Base-by-base conservation (phyloP, 352 stramenopile species). In the Phytophthora melonis region DNA sequence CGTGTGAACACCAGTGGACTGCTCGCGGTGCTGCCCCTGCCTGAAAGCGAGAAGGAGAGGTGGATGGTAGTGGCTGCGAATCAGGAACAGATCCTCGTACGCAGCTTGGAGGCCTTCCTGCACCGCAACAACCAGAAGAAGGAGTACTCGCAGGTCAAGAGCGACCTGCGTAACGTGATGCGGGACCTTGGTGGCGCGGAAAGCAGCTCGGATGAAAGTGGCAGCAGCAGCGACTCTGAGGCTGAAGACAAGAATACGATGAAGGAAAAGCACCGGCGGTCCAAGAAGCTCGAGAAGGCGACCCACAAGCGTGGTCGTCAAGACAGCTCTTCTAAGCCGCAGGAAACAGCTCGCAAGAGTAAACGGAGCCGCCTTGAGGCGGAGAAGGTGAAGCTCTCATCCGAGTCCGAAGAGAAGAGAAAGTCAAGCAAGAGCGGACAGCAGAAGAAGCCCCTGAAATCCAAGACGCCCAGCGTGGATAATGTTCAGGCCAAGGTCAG, bases 11-110 rank as follows among this genome's bases (percentile, higher is more conserved):
- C 83, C 32, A 92, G 79, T 25, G 88, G 88, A 1, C 58, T 93
- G 8, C 62, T 96, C 18, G 75, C 86, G 0, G 78, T 96, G 23
- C 64, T 94, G 9, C 89, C 87, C 34, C 71, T 93, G 1, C 80
- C 84, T 3, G 58, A 75, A 58, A 81, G 65, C 0, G 77, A 90
- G 39, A 85, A 87, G 63, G 86, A 93, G 63, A 78, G 88, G 34
- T 96, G 89, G 89, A 87, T 94, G 77, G 72, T 96, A 4, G 82
- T 94, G 3, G 86, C 88, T 3, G 89, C 87, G 0, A 96, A 94
- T 54, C 77, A 89, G 49, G 78, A 90, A 6, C 81, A 94, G 30
- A 66, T 96, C 6, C 87, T 91, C 18, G 89, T 93, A 16, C 84
- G 84, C 30, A 92, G 81, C 27, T 66, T 93, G 21, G 71, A 89